phyloP scores from a whole-genome alignment of 257 asterid genomes.

The Lycium ferocissimum region DNA sequence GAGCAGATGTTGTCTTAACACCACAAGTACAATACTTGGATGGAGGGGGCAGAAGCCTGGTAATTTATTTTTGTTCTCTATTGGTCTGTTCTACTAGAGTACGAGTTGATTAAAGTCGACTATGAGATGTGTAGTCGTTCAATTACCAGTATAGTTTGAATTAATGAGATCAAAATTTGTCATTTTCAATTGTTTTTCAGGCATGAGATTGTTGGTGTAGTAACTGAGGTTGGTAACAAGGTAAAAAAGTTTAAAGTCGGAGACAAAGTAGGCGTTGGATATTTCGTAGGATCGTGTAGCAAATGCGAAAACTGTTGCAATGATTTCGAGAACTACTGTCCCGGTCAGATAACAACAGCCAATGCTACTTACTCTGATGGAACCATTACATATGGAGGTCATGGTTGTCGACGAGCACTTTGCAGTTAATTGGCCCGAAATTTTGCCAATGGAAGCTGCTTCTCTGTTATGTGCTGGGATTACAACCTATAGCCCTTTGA shows the following conservation, averaged over 20 bases:
- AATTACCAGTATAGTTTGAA: no score
- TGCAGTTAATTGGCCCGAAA: constrained; percentile 55
- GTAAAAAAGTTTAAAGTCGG: constrained; percentile 56
- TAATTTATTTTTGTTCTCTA: no score
- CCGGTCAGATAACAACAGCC: constrained; percentile 23
- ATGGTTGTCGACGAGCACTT: constrained; percentile 58
- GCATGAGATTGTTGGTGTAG: constrained; percentile 58
- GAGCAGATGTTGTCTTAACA: not conserved
- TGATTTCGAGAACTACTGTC: constrained; percentile 48
- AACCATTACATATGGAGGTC: constrained; percentile 51
- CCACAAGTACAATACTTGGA: not conserved
- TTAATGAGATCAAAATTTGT: no score
- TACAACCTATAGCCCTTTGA: constrained; percentile 54
- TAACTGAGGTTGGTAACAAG: constrained; percentile 56
- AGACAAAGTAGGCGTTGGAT: constrained; percentile 60
- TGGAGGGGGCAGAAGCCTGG: not conserved
- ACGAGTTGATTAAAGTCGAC: no score
- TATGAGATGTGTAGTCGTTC: no score
- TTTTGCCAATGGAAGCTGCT: constrained; percentile 51
- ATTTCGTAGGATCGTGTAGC: constrained; percentile 47
- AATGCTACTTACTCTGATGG: constrained; percentile 37
- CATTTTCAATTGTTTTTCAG: no score
- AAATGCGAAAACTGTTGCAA: constrained; percentile 36
- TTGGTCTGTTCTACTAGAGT: no score
- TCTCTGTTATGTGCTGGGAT: constrained; percentile 64